Percentiles rank a stretch among this genome's conserved stretches.
Evolutionary conservation across 2,329 filamentous ascomycete species (phyloP).

Genomic region (Exophiala alcalophila): DNA sequence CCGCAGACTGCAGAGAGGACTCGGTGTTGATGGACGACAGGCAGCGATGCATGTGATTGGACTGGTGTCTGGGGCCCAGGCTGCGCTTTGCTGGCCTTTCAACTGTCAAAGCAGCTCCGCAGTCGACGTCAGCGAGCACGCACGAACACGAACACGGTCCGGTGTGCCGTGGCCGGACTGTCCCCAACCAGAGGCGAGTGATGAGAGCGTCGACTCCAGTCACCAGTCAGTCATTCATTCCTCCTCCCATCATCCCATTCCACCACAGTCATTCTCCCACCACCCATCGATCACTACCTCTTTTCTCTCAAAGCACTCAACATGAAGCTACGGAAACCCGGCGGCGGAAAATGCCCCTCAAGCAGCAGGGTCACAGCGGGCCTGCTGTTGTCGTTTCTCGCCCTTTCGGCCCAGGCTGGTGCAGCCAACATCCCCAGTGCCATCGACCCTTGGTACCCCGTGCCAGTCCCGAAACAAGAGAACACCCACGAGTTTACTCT

Average conservation of each 20-base stretch:
- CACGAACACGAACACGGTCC: no score
- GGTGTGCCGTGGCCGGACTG: no score
- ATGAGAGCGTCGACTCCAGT: no score
- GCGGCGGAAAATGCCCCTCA: conserved; percentile 48
- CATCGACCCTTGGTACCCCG: conserved; percentile 27
- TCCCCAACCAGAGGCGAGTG: no score
- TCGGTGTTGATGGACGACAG: conserved; percentile 6
- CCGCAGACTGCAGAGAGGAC: conserved; percentile 11
- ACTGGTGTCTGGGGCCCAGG: not conserved
- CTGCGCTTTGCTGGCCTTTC: conserved; percentile 1
- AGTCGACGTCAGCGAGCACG: conserved; percentile 15
- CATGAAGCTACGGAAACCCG: conserved; percentile 25
- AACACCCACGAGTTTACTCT: conserved; percentile 51
- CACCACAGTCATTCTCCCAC: not conserved
- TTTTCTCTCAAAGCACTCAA: conserved; percentile 5
- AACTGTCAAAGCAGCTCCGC: no score
- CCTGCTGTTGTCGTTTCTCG: conserved; percentile 65
- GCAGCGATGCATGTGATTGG: conserved; percentile 18
- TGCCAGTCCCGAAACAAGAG: conserved; percentile 21
- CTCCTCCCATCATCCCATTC: conserved; percentile 12
- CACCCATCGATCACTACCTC: conserved; percentile 1
- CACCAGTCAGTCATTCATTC: conserved; percentile 9
- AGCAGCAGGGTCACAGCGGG: conserved; percentile 61
- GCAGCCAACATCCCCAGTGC: conserved; percentile 19
- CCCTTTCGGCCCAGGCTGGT: conserved; percentile 43